phyloP scores from a whole-genome alignment of 257 asterid genomes.

The Nicotiana tabacum region DNA sequence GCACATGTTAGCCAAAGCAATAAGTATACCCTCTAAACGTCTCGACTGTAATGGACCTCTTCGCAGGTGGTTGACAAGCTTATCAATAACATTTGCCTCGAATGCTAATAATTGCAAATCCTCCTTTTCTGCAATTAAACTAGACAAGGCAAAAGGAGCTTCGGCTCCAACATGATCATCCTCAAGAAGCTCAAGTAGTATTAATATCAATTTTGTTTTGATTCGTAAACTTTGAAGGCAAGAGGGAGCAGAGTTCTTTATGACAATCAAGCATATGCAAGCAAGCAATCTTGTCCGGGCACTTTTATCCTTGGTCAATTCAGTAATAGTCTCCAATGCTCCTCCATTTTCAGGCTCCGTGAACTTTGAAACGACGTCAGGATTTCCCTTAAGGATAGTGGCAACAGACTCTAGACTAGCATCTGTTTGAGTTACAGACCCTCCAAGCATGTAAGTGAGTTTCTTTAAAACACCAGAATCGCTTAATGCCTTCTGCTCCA shows the following conservation, averaged over 20 bases:
- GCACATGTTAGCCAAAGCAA: constrained; percentile 76
- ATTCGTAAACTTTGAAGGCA: constrained; percentile 56
- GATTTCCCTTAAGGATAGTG: constrained; percentile 60
- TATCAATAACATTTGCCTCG: constrained; percentile 58
- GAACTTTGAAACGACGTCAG: constrained; percentile 59
- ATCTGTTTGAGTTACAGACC: constrained; percentile 71
- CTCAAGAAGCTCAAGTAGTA: constrained; percentile 76
- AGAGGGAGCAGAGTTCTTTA: constrained; percentile 51
- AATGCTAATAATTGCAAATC: constrained; percentile 79
- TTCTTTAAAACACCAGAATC: constrained; percentile 68
- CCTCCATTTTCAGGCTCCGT: constrained; percentile 68
- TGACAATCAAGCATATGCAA: constrained; percentile 63
- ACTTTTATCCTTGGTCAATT: constrained; percentile 68
- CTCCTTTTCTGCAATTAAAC: constrained; percentile 67
- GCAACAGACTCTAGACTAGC: constrained; percentile 86
- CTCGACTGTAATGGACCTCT: constrained; percentile 47
- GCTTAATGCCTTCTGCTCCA: constrained; percentile 66
- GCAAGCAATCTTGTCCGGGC: constrained; percentile 85
- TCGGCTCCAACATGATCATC: constrained; percentile 98
- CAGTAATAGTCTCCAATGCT: constrained; percentile 49
- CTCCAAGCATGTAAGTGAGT: constrained; percentile 72
- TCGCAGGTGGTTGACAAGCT: constrained; percentile 50
- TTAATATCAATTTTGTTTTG: constrained; percentile 51
- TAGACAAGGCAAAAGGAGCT: constrained; percentile 73
- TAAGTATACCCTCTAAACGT: constrained; percentile 67